These are phyloP conservation scores for Kluyveromyces marxianus DNA, from an alignment of 1,139 yeast genomes.

Conservation along the genomic window DNA sequence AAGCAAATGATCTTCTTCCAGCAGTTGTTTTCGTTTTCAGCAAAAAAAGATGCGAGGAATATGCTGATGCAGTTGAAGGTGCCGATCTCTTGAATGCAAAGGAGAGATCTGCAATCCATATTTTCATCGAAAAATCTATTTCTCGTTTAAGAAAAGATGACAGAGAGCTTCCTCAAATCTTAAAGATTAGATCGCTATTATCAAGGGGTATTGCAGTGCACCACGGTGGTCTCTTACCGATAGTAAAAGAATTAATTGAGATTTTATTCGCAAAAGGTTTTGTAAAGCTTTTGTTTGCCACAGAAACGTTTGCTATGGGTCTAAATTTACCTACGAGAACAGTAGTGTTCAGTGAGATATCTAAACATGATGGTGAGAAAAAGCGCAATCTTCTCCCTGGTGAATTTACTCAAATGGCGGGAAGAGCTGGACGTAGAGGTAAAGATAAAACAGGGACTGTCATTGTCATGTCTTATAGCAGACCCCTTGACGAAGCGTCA, in stretches of 20 bases:
- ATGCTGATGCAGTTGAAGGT: constrained; percentile 69
- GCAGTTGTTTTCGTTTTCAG: constrained; percentile 92
- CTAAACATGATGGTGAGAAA: constrained; percentile 84
- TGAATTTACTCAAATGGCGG: constrained; percentile 98
- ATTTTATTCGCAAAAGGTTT: constrained; percentile 95
- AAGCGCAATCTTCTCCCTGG: constrained; percentile 85
- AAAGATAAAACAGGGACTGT: constrained; percentile 91
- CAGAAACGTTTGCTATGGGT: constrained; percentile 98
- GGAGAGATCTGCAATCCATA: constrained; percentile 85
- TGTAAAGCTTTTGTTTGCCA: constrained; percentile 88
- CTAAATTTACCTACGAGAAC: constrained; percentile 90
- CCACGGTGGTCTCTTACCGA: constrained; percentile 94
- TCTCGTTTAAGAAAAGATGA: constrained; percentile 86
- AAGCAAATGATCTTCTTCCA: constrained; percentile 64
- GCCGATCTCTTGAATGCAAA: constrained; percentile 73
- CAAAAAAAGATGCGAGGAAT: constrained; percentile 86
- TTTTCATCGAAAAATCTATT: constrained; percentile 87
- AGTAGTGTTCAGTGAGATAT: constrained; percentile 76
- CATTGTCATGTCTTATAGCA: constrained; percentile 80
- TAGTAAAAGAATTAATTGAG: constrained; percentile 92
- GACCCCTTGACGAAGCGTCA: constrained; percentile 51
- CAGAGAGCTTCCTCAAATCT: constrained; percentile 84
- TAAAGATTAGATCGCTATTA: constrained; percentile 71
- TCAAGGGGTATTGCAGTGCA: constrained; percentile 95
- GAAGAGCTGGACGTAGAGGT: constrained; percentile 98